Percentiles rank a stretch among this genome's conserved stretches.
Conservation (phyloP, 2,329 filamentous ascomycete species). For the Curvularia spicifera region DNA sequence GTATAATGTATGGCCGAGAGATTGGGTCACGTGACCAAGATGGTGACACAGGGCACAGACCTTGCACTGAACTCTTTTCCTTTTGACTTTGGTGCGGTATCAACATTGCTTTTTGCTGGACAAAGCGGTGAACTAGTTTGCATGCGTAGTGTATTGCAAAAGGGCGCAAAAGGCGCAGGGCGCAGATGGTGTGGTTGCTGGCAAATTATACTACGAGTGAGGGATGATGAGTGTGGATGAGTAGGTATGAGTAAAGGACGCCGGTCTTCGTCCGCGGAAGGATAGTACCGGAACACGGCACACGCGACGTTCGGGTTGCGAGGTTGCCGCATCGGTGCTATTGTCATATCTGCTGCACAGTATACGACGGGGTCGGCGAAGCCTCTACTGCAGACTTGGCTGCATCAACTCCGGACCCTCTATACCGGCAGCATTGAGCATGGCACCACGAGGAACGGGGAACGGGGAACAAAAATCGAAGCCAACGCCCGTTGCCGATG, state of each 20-base stretch:
- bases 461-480: not conserved
- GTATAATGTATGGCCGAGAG: no score
- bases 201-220: no score
- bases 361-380: not conserved
- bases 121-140: no score
- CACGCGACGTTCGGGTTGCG: not conserved
- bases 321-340: not conserved
- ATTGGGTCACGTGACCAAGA: no score
- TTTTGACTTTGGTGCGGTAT: no score
- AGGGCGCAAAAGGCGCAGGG: no score
- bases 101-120: no score
- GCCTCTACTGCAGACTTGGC: not conserved
- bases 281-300: not conserved
- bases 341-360: not conserved
- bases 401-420: not conserved
- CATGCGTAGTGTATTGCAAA: no score
- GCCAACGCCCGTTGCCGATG: not conserved
- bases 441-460: not conserved
- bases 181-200: no score
- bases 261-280: not conserved
- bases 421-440: not conserved
- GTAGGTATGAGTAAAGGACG: conserved; percentile 6
- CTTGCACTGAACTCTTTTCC: no score
- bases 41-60: no score
- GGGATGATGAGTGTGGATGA: conserved; percentile 11